Percentiles rank a stretch among this genome's conserved stretches.
Evolutionary conservation across 116 monocot genomes (phyloP).

Genomic region (Iris pallida): DNA sequence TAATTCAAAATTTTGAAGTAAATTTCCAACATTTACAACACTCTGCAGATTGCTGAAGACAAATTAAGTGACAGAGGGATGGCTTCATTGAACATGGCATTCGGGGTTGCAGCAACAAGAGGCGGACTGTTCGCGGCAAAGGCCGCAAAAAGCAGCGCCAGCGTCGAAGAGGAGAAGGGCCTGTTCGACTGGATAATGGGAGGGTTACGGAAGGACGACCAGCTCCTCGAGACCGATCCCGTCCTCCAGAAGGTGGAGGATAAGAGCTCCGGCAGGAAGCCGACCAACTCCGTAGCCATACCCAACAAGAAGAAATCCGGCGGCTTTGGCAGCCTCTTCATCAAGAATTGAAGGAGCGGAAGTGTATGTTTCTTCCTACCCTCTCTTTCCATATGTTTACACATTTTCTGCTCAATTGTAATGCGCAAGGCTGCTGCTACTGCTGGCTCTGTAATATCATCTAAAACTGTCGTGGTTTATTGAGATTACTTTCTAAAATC

Average conservation of each 20-base stretch:
- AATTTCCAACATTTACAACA: too few species aligned
- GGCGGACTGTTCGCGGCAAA: conserved; percentile 18
- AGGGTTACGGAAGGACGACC: conserved; percentile 56
- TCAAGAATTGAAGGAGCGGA: conserved; percentile 42
- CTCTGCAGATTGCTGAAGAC: not conserved
- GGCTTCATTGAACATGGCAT: conserved; percentile 57
- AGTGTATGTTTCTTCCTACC: too few species aligned
- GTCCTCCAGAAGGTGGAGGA: conserved; percentile 67
- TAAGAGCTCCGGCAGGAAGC: conserved; percentile 23
- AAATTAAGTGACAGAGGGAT: conserved; percentile 7
- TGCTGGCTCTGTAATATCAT: too few species aligned
- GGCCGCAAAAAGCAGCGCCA: conserved; percentile 21
- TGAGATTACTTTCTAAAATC: too few species aligned
- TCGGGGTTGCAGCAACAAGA: conserved; percentile 20
- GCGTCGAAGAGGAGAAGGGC: conserved; percentile 52
- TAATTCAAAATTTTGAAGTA: too few species aligned
- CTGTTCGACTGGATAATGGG: conserved; percentile 59
- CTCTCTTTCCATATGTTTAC: too few species aligned
- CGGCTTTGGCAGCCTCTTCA: conserved; percentile 70
- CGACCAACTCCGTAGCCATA: conserved; percentile 38
- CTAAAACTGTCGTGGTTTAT: too few species aligned
- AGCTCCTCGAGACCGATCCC: conserved; percentile 83
- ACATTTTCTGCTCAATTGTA: too few species aligned
- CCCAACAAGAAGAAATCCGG: conserved; percentile 40
- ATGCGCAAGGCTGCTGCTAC: too few species aligned